Base-by-base conservation (phyloP, 768 basidiomycete species). In the Suillus sp. region DNA sequence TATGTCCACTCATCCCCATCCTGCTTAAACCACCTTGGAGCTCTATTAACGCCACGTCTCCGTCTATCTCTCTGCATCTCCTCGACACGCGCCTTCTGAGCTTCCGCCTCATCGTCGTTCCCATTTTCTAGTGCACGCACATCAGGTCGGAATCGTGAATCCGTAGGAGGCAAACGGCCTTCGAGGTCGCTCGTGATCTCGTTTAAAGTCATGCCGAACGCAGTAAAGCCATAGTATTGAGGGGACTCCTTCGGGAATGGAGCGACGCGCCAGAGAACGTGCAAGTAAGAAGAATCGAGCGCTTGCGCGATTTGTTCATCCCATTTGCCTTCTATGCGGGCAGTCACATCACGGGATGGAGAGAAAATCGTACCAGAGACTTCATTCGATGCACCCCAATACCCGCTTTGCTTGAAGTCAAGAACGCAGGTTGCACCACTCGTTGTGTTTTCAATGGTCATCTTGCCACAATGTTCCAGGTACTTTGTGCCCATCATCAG, bases 401-500 rank as follows among this genome's bases (percentile, higher is more conserved):
- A 95, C 22, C 92, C 89, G 47, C 86, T 86, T 70, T 91, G 92
- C 71, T 93, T 93, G 79, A 96, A 95, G 55, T 93, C 91, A n/a
- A 94, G 72, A 20, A 86, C 79, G 69, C 91, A 93, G 22, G 82
- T 83, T 42, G 80, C 79, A 14, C 81, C 79, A 30, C 79, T 83
- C 32, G 78, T 78, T 7, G 74, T 78, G 68, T 93, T 92, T 64
- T 86, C 85, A 51, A 96, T 86, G 13, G 79, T 84, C 86, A 95
- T 85, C 72, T 89, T 84, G 32, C 93, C 93, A 45, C 82, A 84
- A 69, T 95, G 94, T 71, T 95, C 93, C 32, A 96, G 82, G 72
- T 95, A 96, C 71, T 95, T 95, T 30, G 91, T 90, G 11, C 94
- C 94, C 75, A 93, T 89, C 86, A 95, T 88, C 62, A 96, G 78